Evolutionary conservation across 306 rosid genomes (phyloP), one percentile per base, ranked within the genome.

Genomic region (Cicer arietinum): DNA sequence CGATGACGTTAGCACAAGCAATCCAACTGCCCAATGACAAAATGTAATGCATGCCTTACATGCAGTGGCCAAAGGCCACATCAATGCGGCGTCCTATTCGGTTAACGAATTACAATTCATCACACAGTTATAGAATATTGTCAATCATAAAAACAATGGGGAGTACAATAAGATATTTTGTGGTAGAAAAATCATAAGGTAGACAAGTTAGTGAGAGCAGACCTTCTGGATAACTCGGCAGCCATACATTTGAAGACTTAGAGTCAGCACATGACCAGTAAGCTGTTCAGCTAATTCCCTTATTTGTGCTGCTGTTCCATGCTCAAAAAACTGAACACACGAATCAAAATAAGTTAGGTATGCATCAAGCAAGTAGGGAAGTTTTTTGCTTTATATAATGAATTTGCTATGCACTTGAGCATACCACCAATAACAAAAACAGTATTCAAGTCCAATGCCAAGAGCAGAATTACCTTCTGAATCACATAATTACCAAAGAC

Each of bases 191-290:
- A 37, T 68, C 52, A 64, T 50, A 63, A 68, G 61, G 63, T 6
- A 45, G 74, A 54, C 12, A 77, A 84, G 73, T 52, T 61, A 44
- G 64, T 20, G 12, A 43, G 22, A 43, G 22, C 76, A 48, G 79
- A 94, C 97, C 97, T 91, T 94, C 83, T 94, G 98, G 83, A 94
- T 94, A 81, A 94, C 98, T 20, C 98, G 91, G 79, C 98, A 94
- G 67, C 98, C 98, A 86, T 94, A 94, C 98, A 94, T 94, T 77
- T 94, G 98, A 82, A 94, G 98, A 88, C 97, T 86, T 50, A 91
- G 88, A 45, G 92, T 88, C 77, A 94, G 90, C 69, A 94, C 96
- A 62, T 94, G 94, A 59, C 86, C 86, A 9, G 89, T 81, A 77
- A 94, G 96, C 62, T 94, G 92, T 81, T 94, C 90, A 65, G 96